Base-by-base conservation (phyloP, 2,329 filamentous ascomycete genomes). In the Scorias spongiosa region DNA sequence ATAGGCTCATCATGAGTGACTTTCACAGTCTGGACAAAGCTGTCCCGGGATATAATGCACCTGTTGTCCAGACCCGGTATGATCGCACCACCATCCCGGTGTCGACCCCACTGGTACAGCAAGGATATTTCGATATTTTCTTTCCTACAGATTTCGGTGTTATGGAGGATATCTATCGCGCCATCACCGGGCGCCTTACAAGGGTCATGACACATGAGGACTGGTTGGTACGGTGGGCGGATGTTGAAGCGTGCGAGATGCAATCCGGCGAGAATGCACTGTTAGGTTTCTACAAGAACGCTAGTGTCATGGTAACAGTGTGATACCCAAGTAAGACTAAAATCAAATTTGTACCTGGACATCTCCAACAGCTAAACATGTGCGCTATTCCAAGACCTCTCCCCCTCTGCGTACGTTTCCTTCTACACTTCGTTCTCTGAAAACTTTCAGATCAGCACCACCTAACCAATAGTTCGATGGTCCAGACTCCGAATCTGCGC, bases 101-200 rank as follows among this genome's bases (percentile, higher is more conserved):
- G 11, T 74, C 78, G 4, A 98, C 91, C 4, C 87, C 89, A 43
- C 74, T 94, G 61, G 91, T 94, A 69, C 88, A 96, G 62, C 93
- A 98, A 67, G 93, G 91, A 39, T 96, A 94, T 65, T 98, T 98
- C 60, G 93, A 98, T 61, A 95, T 98, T 55, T 80, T 98, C 59
- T 98, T 98, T 67, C 91, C 91, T 0, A 98, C 91, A 10, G 83
- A 98, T 64, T 98, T 98, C 60, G 72, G 76, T 49, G 81, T 93
- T 52, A 81, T 91, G 64, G 87, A 96, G 64, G 80, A 86, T 55
- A 78, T 96, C 54, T 98, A 98, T 66, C 80, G 85, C 44, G 86
- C 86, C 48, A 78, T 96, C 54, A 98, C 91, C 0, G 89, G 89
- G 29, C 91, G 93, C 60, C 70, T 96, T 54, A 94, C 88, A 2